Evolutionary conservation across 345 rosid genomes (phyloP).

Genomic region (Brassica cretica): DNA sequence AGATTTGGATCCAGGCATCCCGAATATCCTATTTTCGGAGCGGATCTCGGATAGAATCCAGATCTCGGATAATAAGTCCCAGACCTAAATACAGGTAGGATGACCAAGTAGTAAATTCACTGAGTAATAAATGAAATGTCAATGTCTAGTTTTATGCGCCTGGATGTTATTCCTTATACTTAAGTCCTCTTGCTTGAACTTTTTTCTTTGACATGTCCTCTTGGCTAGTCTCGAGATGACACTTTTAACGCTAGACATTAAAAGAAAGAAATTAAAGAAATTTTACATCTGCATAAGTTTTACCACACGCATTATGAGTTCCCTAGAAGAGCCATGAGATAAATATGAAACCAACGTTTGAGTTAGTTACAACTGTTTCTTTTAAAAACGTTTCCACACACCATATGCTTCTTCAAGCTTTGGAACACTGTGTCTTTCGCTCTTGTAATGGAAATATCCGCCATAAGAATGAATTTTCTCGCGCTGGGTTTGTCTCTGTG

Average conservation of each 20-base stretch:
- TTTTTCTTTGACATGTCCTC: no score
- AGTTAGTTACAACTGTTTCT: slow-evolving; percentile 39
- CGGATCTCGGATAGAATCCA: no score
- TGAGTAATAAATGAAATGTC: background rate
- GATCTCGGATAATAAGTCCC: no score
- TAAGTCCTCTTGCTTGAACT: no score
- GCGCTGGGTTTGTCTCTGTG: slow-evolving; percentile 29
- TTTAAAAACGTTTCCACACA: slow-evolving; percentile 15
- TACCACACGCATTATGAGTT: background rate
- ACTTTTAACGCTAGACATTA: no score
- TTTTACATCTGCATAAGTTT: no score
- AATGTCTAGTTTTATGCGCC: no score
- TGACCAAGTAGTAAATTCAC: background rate
- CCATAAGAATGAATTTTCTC: slow-evolving; percentile 19
- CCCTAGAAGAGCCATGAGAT: background rate
- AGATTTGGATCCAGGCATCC: no score
- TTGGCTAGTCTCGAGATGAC: no score
- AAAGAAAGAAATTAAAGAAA: no score
- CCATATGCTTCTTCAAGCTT: slow-evolving; percentile 24
- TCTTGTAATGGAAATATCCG: slow-evolving; percentile 1
- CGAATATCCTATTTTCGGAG: no score
- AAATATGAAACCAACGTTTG: slow-evolving; percentile 29
- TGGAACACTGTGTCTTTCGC: background rate
- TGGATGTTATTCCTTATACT: no score
- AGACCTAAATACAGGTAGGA: background rate